Conservation (phyloP, 164 flowering plant species). For the Santalum album region DNA sequence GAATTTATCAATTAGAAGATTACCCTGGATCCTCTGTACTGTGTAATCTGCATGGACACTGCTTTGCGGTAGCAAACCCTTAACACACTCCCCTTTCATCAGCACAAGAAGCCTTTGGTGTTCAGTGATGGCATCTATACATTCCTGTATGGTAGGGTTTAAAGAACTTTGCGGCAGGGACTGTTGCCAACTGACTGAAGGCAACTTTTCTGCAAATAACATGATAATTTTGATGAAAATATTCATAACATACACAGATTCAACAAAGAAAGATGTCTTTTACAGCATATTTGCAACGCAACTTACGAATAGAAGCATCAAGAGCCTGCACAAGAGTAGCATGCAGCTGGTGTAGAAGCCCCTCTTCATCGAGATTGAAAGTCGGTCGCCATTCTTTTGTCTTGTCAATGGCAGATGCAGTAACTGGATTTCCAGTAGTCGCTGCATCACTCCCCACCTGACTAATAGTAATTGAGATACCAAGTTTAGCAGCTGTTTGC, state of each 20-base stretch:
- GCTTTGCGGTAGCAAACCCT: constrained; percentile 89
- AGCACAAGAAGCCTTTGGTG: constrained; percentile 84
- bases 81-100: constrained; percentile 89
- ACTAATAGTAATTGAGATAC: constrained; percentile 56
- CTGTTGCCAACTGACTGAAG: constrained; percentile 40
- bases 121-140: constrained; percentile 90
- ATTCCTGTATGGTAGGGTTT: constrained; percentile 63
- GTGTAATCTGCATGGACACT: constrained; percentile 74
- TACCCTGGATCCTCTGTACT: constrained; percentile 77
- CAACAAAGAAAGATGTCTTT: background rate
- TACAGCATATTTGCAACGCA: background rate
- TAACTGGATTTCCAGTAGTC: constrained; percentile 29
- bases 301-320: constrained; percentile 57
- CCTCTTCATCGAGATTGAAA: constrained; percentile 73
- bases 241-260: background rate
- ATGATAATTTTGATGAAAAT: constrained; percentile 5
- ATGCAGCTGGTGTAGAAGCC: constrained; percentile 73
- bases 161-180: constrained; percentile 42
- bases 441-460: constrained; percentile 61
- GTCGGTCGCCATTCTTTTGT: constrained; percentile 78
- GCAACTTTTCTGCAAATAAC: constrained; percentile 49
- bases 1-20: background rate
- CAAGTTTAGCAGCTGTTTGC: constrained; percentile 78
- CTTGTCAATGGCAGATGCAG: constrained; percentile 46
- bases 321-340: constrained; percentile 70